Conservation (phyloP, 306 rosid species). For the Vigna mungo region DNA sequence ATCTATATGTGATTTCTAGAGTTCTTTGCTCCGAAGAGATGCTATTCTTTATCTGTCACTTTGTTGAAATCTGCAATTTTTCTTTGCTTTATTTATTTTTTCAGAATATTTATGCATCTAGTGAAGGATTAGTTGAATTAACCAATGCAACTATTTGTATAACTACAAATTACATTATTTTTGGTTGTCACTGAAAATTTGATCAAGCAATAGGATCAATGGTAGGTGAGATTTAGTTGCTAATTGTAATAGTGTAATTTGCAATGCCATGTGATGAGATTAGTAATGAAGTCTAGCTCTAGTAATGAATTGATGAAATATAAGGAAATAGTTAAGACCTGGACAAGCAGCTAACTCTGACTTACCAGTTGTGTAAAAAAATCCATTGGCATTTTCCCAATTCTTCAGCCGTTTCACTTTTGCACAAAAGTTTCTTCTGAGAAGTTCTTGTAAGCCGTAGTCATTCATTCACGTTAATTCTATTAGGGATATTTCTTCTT, state of each 20-base stretch:
- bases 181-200: not conserved
- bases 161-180: conserved; percentile 12
- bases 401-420: conserved; percentile 13
- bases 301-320: not conserved
- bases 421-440: conserved; percentile 21
- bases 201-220: conserved; percentile 15
- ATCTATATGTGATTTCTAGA: not conserved
- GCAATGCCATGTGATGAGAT: not conserved
- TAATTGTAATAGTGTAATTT: not conserved
- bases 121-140: not conserved
- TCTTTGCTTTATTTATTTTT: not conserved
- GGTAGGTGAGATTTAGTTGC: not conserved
- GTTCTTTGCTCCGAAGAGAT: not conserved
- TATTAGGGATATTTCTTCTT: not conserved
- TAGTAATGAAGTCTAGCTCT: not conserved
- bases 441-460: conserved; percentile 9
- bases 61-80: not conserved
- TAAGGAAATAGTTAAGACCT: not conserved
- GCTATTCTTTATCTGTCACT: not conserved
- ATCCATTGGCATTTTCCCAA: not conserved
- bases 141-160: not conserved
- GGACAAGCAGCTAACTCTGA: conserved; percentile 3
- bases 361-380: not conserved
- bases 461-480: conserved; percentile 1
- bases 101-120: conserved; percentile 14